Evolutionary conservation across 768 basidiomycete genomes (phyloP), one percentile per base, ranked within the genome.

Genomic region (Podaxis sp.): DNA sequence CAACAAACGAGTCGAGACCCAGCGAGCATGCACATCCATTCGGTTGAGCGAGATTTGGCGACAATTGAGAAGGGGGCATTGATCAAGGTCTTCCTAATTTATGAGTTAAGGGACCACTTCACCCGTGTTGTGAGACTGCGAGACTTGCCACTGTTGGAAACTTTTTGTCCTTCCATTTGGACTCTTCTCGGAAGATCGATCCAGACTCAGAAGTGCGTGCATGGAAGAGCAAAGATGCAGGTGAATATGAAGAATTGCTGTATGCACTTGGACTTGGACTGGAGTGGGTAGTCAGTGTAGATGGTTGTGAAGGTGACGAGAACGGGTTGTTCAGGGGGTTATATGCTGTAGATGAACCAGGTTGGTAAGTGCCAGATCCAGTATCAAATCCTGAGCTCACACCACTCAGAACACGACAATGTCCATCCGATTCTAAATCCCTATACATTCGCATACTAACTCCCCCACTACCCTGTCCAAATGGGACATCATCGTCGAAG

Each of bases 21-120:
- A 98, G 19, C 82, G 75, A 0, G 93, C 94, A 69, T 98, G 96
- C 0, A 78, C 87, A 70, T 98, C 96, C 2, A 96, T 82, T 17
- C 96, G 83, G 15, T 75, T 76, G 4, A 98, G 80, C 7, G 84
- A 81, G 63, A 98, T 93, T 0, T 84, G 86, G 0, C 91, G 82
- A 0, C 83, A 87, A 24, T 76, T 76, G 0, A 98, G 83, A 0
- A 89, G 64, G 0, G 88, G 81, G 47, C 93, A 91, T 2, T 76
- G 71, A 33, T 88, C 88, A 9, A 97, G 80, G 68, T 95, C 92
- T 9, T 78, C 81, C 93, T 94, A 55, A 19, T 9, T 11, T 40
- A 13, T 54, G 24, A 24, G 24, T 27, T 60, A 24, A 52, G 51
- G 40, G 1, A n/a, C 9, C 13, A 33, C 3, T 43, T 17, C 5